Evolutionary conservation across 1,284 basidiomycete genomes (phyloP), one percentile per base, ranked within the genome.

Genomic region (Pseudozyma pruni): DNA sequence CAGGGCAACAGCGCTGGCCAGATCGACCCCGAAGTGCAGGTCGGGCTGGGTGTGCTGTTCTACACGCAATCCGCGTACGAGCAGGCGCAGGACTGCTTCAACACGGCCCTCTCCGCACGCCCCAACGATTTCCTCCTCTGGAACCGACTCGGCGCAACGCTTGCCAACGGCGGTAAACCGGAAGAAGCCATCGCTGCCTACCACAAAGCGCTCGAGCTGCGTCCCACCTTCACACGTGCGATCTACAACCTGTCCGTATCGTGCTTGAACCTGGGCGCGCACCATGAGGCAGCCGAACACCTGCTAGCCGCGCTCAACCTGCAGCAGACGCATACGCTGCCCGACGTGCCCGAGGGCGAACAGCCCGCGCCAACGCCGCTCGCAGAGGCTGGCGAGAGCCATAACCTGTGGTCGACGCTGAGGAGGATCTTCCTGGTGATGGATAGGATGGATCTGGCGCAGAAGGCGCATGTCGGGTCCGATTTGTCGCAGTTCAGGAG

Each of bases 241-340:
- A 94, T 98, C 33, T 98, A 96, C 83, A 99, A 98, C 80, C 91
- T 98, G 32, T 94, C 93, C 33, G 94, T 98, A 22, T 93, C 94
- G 19, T 98, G 94, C 92, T 83, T 98, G 66, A 98, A 98, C 81
- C 94, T 98, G 45, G 94, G 94, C 17, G 93, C 94, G 8, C 88
- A 93, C 82, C 90, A 92, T 78, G 95, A 99, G 85, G 95, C 96
- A 0, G 93, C 93, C 3, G 96, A 99, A 78, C 96, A 99, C 83
- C 91, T 98, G 83, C 86, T 99, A 51, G 91, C 92, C 57, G 96
- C 93, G 0, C 85, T 99, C n/a, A 88, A 88, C 2, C 85, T 97
- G 75, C 95, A 88, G 90, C 83, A 84, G 50, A 79, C 83, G 29
- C 78, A 67, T 81, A 80, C 56, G 76, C 23, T 78, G 11, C 80